Evolutionary conservation across 2,329 filamentous ascomycete genomes (phyloP).

Genomic region (Neonectria faginata): DNA sequence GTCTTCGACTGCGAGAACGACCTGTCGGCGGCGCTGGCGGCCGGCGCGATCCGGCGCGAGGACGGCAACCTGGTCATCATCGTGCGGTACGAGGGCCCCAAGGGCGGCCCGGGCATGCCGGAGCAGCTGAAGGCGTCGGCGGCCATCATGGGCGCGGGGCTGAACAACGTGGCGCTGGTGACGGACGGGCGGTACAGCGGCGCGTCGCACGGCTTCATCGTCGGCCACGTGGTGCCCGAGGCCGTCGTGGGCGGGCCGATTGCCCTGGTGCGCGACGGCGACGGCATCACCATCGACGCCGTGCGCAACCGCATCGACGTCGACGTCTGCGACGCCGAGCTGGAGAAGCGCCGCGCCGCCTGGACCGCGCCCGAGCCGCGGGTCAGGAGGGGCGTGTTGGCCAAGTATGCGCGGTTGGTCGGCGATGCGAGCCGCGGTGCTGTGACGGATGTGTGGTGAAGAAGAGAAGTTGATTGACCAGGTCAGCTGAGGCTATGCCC

Average conservation of each 20-base stretch:
- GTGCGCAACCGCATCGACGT: conserved; percentile 79
- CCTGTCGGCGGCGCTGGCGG: conserved; percentile 81
- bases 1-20: conserved; percentile 89
- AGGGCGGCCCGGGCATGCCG: conserved; percentile 95
- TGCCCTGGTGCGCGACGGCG: conserved; percentile 82
- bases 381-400: conserved; percentile 85
- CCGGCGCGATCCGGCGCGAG: conserved; percentile 64
- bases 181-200: conserved; percentile 93
- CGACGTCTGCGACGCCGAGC: conserved; percentile 76
- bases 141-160: conserved; percentile 90
- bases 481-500: too few relatives aligned
- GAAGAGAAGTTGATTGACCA: neutral
- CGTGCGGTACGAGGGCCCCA: conserved; percentile 93
- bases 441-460: conserved; percentile 74
- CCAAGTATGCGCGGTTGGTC: conserved; percentile 89
- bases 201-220: conserved; percentile 91
- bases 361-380: conserved; percentile 79
- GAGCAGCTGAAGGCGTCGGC: conserved; percentile 91
- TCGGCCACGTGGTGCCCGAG: conserved; percentile 93
- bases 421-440: conserved; percentile 93
- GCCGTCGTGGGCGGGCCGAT: conserved; percentile 91
- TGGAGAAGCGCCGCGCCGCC: conserved; percentile 69
- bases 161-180: conserved; percentile 89
- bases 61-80: conserved; percentile 87
- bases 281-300: conserved; percentile 88